These are phyloP conservation scores for Chytridium lagenaria DNA, from an alignment of 371 early-diverging fungal genomes.

Conservation along the genomic window DNA sequence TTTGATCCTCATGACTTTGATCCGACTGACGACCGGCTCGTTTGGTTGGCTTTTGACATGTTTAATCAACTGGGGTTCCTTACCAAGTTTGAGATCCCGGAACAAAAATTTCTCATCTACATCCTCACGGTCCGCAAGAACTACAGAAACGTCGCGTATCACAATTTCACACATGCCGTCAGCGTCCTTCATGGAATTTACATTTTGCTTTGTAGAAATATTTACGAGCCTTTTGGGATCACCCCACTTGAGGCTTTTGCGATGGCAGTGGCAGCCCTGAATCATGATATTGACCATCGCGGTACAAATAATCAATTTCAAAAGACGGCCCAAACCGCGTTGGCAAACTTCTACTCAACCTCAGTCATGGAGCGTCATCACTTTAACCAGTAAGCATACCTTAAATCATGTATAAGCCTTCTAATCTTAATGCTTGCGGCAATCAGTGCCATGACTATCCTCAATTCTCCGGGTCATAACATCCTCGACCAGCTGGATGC, in stretches of 20 bases:
- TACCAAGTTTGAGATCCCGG: conserved; percentile 30
- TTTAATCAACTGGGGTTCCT: conserved; percentile 38
- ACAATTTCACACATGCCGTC: conserved; percentile 53
- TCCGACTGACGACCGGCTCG: conserved; percentile 39
- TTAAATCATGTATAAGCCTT: too few relatives aligned
- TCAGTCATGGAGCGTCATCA: conserved; percentile 53
- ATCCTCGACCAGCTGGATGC: conserved; percentile 35
- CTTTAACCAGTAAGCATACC: conserved; percentile 43
- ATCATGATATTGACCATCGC: conserved; percentile 54
- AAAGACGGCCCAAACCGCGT: conserved; percentile 38
- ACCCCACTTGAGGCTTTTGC: conserved; percentile 39
- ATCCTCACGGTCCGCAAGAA: conserved; percentile 46
- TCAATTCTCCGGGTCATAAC: conserved; percentile 39
- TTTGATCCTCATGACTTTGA: conserved; percentile 45
- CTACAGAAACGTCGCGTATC: conserved; percentile 48
- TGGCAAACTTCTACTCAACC: conserved; percentile 42
- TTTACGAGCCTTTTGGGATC: conserved; percentile 22
- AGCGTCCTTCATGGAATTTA: conserved; percentile 47
- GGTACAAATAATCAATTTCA: conserved; percentile 52
- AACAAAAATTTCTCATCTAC: conserved; percentile 36
- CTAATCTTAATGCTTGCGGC: neutral
- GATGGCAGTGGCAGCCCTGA: conserved; percentile 46
- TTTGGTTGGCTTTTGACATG: conserved; percentile 36
- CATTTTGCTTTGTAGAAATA: conserved; percentile 23
- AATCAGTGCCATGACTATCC: conserved; percentile 38